phyloP scores from a whole-genome alignment of 768 basidiomycete genomes.

The Baorangia bicolor region DNA sequence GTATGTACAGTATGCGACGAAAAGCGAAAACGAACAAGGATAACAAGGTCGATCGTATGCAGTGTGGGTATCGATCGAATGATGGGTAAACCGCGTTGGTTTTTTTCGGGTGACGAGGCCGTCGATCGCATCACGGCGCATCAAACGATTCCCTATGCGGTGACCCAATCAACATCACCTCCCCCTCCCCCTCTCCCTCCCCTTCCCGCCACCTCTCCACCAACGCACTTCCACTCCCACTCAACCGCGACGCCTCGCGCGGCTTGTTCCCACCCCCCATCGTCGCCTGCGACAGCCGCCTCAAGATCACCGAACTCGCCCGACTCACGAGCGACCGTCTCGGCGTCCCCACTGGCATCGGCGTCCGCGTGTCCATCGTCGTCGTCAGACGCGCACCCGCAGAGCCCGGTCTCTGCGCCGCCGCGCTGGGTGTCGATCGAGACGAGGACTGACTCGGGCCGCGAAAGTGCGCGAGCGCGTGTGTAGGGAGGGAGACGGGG shows the following conservation, averaged over 20 bases:
- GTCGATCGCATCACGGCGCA: not conserved
- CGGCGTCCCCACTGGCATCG: not conserved
- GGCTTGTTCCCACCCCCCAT: not conserved
- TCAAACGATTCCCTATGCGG: conserved; percentile 6
- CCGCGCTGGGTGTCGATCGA: not conserved
- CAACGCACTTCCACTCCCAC: not conserved
- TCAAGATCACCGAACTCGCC: conserved; percentile 28
- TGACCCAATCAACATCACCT: conserved; percentile 23
- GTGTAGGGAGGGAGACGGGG: conserved; percentile 17
- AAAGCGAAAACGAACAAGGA: not conserved
- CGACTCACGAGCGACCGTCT: conserved; percentile 24
- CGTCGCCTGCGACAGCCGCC: conserved; percentile 24
- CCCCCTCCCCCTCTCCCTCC: conserved; percentile 3
- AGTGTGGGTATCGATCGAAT: not conserved
- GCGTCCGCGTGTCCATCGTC: not conserved
- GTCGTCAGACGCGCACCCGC: conserved; percentile 23
- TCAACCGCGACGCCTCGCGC: conserved; percentile 2
- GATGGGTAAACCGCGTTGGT: not conserved
- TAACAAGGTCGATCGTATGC: too few relatives aligned
- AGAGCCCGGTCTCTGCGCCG: conserved; percentile 20
- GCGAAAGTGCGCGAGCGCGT: conserved; percentile 3
- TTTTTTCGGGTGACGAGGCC: not conserved
- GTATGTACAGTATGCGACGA: too few relatives aligned
- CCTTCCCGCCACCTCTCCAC: conserved; percentile 1
- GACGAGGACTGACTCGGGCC: not conserved